phyloP scores from a whole-genome alignment of 2,329 filamentous ascomycete species.

The Trichoderma harzianum region DNA sequence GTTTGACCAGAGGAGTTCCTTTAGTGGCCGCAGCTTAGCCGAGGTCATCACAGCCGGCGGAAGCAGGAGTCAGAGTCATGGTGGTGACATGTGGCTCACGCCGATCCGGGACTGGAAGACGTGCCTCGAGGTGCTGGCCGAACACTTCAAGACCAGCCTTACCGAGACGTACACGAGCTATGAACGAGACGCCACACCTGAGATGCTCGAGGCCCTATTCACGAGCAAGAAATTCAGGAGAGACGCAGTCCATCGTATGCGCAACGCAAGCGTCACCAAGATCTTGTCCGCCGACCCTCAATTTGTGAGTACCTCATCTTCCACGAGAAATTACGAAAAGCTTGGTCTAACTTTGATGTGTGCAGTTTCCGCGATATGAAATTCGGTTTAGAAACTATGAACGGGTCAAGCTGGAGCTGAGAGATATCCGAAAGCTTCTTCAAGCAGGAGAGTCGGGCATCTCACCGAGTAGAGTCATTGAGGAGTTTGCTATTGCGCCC shows the following conservation, averaged over 20 bases:
- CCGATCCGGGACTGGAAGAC: constrained; percentile 45
- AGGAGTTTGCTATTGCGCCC: constrained; percentile 43
- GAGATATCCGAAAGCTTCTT: constrained; percentile 39
- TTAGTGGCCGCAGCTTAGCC: constrained; percentile 35
- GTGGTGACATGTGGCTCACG: constrained; percentile 35
- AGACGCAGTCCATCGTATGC: constrained; percentile 44
- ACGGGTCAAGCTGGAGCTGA: constrained; percentile 40
- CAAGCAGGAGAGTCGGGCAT: constrained; percentile 41
- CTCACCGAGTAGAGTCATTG: constrained; percentile 36
- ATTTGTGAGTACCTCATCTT: constrained; percentile 33
- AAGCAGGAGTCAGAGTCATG: constrained; percentile 21
- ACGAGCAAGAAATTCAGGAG: constrained; percentile 40
- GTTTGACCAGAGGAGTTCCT: constrained; percentile 38
- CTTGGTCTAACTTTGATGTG: not conserved
- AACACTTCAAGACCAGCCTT: constrained; percentile 41
- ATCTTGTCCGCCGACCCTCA: constrained; percentile 43
- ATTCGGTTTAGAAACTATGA: constrained; percentile 49
- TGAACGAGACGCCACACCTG: constrained; percentile 41
- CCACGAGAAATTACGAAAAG: not conserved
- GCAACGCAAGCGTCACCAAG: constrained; percentile 42
- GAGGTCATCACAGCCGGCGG: constrained; percentile 31
- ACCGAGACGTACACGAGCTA: constrained; percentile 45
- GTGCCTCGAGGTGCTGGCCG: constrained; percentile 40
- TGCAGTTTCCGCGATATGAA: constrained; percentile 43
- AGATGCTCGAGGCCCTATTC: constrained; percentile 43